These are phyloP conservation scores for Pistacia vera DNA, from an alignment of 345 rosid species.

Conservation along the genomic window DNA sequence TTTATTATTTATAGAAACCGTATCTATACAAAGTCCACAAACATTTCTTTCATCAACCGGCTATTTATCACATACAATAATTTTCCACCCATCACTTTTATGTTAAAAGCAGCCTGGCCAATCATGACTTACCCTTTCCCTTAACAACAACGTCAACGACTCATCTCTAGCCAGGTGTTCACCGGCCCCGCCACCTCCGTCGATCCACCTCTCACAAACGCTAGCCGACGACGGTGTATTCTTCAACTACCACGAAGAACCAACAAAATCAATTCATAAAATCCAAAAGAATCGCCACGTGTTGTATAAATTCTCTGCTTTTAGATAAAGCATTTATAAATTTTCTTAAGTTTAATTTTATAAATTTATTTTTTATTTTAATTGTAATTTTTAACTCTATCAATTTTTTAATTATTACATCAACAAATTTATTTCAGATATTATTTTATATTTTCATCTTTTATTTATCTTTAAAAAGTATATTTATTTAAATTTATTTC, in stretches of 20 bases:
- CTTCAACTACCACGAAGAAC: neutral
- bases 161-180: conserved; percentile 14
- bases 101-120: neutral
- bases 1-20: neutral
- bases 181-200: neutral
- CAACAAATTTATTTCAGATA: no score
- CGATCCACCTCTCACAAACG: neutral
- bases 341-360: no score
- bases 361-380: no score
- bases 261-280: neutral
- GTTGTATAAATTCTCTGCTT: no score
- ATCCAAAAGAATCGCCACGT: no score
- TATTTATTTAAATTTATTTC: no score
- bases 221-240: conserved; percentile 28
- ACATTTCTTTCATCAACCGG: neutral
- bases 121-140: neutral
- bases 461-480: no score
- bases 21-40: neutral
- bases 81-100: neutral
- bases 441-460: no score
- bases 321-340: no score
- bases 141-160: conserved; percentile 25
- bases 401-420: no score
- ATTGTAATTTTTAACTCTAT: no score
- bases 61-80: neutral